A percentile compares a stretch with the other conserved stretches of the same genome.
phyloP scores from a whole-genome alignment of 768 basidiomycete species.

The Tubosaeta sp. region DNA sequence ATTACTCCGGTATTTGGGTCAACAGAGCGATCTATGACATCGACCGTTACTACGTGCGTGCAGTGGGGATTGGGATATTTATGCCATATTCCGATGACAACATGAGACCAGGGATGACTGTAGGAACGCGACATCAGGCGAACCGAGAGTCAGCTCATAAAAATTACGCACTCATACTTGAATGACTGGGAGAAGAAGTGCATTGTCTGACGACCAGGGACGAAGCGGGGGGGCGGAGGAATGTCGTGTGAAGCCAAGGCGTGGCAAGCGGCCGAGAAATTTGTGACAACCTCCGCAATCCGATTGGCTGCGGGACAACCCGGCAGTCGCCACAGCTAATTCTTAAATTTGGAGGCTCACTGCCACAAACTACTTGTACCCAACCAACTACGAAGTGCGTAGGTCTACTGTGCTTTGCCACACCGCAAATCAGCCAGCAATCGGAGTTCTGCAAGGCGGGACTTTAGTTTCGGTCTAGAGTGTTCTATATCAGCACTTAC shows the following conservation, averaged over 20 bases:
- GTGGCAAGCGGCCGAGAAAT: constrained; percentile 17
- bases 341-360: neutral
- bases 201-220: constrained; percentile 43
- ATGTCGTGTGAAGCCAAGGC: constrained; percentile 19
- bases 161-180: constrained; percentile 68
- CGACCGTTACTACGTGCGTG: constrained; percentile 81
- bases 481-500: neutral
- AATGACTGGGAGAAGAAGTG: constrained; percentile 86
- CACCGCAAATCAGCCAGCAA: constrained; percentile 30
- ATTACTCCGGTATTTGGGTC: constrained; percentile 84
- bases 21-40: constrained; percentile 80
- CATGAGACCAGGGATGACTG: constrained; percentile 89
- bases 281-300: constrained; percentile 10
- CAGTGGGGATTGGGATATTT: constrained; percentile 96
- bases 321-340: constrained; percentile 10
- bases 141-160: neutral
- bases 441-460: constrained; percentile 65
- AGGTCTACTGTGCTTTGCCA: neutral
- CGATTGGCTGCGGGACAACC: constrained; percentile 27
- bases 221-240: constrained; percentile 16
- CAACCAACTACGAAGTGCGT: neutral
- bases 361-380: neutral
- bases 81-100: constrained; percentile 89
- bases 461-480: constrained; percentile 74
- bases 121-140: constrained; percentile 7